Base-by-base conservation (phyloP, 2,329 filamentous ascomycete species). In the Pseudonectria buxi region DNA sequence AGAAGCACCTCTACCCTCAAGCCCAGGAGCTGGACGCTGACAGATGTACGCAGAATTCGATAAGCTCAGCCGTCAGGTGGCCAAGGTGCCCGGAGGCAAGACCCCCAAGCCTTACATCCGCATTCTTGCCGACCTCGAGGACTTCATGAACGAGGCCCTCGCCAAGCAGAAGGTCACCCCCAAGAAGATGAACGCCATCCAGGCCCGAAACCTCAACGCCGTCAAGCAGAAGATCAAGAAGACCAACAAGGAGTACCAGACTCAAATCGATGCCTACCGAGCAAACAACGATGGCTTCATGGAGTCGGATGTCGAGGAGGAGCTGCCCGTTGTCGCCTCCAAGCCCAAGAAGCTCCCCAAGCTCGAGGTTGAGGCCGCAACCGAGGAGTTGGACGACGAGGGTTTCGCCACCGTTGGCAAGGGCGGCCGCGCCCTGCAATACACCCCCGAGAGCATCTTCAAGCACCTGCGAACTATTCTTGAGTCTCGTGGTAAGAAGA, bases 161-260 rank as follows among this genome's bases (percentile, higher is more conserved):
- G 80, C 88, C 54, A 95, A 95, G 76, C 86, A 94, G 61, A 98
- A 98, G 73, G 85, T 94, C 50, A 85, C 86, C 3, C 80, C 83
- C 45, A 95, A 95, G 79, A 96, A 95, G 76, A 95, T 96, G 89
- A 98, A 95, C 69, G 88, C 89, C 44, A 92, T 83, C 58, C 94
- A 90, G 59, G 84, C 88, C 48, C 86, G 88, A 67, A 88, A 89
- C 56, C 77, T 98, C 56, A 98, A 96, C 63, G 87, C 89, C 44
- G 86, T 96, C 57, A 94, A 95, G 70, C 92, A 98, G 65, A 89
- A 89, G 69, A 87, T 98, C 71, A 89, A 90, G 78, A 96, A 95
- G 78, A 90, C 90, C 69, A 94, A 90, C 75, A 94, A 94, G 69
- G 90, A 96, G 47, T 90, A 90, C 67, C 78, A 86, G 57, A 71